Base-by-base conservation (phyloP, 2,329 filamentous ascomycete genomes). In the Trichophyton schoenleinii region DNA sequence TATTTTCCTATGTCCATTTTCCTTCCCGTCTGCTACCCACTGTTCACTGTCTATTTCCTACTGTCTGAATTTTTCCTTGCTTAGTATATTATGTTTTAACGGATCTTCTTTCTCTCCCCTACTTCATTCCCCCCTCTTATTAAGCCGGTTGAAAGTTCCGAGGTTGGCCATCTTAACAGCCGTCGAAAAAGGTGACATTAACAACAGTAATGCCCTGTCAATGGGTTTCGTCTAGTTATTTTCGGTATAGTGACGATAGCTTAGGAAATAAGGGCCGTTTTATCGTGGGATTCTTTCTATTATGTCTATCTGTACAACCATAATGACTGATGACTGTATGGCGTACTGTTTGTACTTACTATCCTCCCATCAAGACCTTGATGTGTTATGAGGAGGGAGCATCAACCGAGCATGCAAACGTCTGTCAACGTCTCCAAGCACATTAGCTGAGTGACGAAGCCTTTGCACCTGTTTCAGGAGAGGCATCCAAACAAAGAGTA, bases 61-160 rank as follows among this genome's bases (percentile, higher is more conserved):
- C 8, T 55, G 28, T 55, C 28, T 55, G 18, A 28, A 55, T 34
- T 55, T 55, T 55, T 55, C 52, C 52, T 36, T 55, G 34, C 28
- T 15, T 55, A 55, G 52, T 55, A 55, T 28, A 55, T 55, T 58
- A 58, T 42, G 41, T 42, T 41, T 15, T 58, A 58, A 44, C 55
- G 34, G 34, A 42, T 44, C 20, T 58, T 44, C 18, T 58, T 25
- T 36, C 13, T 44, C 22, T 9, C n/a, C 36, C 20, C 13, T 58
- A 25, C 22, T 44, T 36, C 36, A n/a, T 18, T 55, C 5, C 4
- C 15, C 15, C 18, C 34, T n/a, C 28, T 11, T 3, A 28, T 55
- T 28, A 34, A 44, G 3, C 13, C 18, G 31, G 34, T 28, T 28
- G 28, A 55, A 15, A 31, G 52, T 55, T 13, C 34, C 28, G 9